Evolutionary conservation across 2,329 filamentous ascomycete species (phyloP), one percentile per base, ranked within the genome.

Genomic region (Purpureocillium lavendulum): DNA sequence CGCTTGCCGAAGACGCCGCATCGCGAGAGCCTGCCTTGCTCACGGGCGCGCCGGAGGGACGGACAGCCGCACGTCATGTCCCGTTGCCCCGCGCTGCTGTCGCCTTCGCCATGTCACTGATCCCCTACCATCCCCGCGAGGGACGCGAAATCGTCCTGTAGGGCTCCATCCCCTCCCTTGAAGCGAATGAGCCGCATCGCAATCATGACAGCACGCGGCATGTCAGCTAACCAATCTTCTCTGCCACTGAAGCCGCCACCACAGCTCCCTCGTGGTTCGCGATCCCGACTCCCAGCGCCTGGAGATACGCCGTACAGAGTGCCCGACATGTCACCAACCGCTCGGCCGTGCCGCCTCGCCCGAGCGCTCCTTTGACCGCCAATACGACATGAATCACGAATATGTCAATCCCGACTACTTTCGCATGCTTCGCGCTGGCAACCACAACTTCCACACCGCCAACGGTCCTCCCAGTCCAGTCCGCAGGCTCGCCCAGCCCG

Each of bases 371-470:
- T 77, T 66, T 55, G 74, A 74, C 39, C 52, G 50, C n/a, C 46
- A 56, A 4, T 60, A 53, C 40, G 60, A 54, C 32, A 52, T 62
- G 26, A 55, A 60, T 37, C 64, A 65, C 28, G 73, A 83, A 36
- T 97, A 89, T 57, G 84, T 96, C 50, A 83, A 89, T 53, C 89
- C 89, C 3, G 80, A 88, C 38, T 98, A 98, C 68, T 98, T 98
- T 62, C 87, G 87, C 53, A 89, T 97, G 84, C 80, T 98, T 31
- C 84, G 80, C 61, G 60, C 71, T 53, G 61, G 67, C 59, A 56
- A 67, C 48, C 40, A 56, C 60, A 68, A 60, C 60, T 70, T 61
- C 56, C 67, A 52, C 44, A 61, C 55, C 48, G 65, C 61, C 52
- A 68, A 57, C 48, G 57, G 61, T 13, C 68, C 72, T 1, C 62